These are phyloP conservation scores for Chloris gayana DNA, from an alignment of 176 grass and related monocot species.

Conservation along the genomic window DNA sequence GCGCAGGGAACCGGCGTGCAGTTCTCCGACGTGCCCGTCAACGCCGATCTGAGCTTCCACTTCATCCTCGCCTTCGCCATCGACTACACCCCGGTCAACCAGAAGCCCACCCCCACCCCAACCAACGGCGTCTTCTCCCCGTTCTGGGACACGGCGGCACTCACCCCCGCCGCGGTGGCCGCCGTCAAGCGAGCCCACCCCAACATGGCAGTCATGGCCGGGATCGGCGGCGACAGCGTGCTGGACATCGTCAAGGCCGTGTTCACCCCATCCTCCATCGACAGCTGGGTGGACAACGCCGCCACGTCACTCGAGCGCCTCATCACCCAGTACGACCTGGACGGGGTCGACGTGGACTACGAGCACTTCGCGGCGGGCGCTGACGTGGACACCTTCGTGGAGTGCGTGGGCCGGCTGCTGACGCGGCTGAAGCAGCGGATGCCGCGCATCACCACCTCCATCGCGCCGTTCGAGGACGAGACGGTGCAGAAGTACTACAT, in stretches of 20 bases:
- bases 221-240: constrained; percentile 42
- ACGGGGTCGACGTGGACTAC: constrained; percentile 67
- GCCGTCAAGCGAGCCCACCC: constrained; percentile 24
- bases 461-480: constrained; percentile 51
- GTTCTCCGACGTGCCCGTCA: constrained; percentile 63
- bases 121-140: constrained; percentile 54
- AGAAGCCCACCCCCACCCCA: not conserved
- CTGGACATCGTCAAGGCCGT: too few species aligned
- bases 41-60: constrained; percentile 42
- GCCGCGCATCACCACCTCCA: constrained; percentile 49
- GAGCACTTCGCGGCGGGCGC: constrained; percentile 42
- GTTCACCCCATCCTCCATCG: too few species aligned
- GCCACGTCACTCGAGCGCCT: constrained; percentile 38
- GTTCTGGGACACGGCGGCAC: constrained; percentile 40
- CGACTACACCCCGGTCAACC: constrained; percentile 24
- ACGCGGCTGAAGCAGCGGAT: constrained; percentile 39
- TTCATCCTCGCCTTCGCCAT: constrained; percentile 58
- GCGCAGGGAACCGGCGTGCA: constrained; percentile 40
- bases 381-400: constrained; percentile 40
- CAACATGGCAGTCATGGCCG: constrained; percentile 43
- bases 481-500: constrained; percentile 51
- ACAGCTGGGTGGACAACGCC: constrained; percentile 65
- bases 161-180: constrained; percentile 21
- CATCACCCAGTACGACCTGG: constrained; percentile 49
- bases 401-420: constrained; percentile 48